Percentiles rank a stretch among this genome's conserved stretches.
Conservation (phyloP, 331 rosid genomes). For the Cucumis variabilis region DNA sequence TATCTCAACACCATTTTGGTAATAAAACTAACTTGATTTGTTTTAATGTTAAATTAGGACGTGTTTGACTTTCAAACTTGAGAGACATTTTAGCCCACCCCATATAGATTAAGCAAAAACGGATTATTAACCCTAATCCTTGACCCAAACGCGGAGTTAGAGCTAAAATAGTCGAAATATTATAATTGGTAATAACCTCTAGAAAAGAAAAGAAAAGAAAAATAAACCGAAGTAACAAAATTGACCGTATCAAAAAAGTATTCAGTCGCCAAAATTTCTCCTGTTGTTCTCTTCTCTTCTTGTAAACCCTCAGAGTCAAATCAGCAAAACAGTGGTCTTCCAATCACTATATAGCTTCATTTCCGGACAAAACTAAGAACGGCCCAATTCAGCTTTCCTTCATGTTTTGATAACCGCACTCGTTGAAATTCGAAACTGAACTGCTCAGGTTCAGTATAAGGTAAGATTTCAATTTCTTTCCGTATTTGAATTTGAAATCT, state of each 20-base stretch:
- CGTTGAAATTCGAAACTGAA: neutral
- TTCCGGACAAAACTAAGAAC: neutral
- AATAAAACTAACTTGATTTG: no score
- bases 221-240: neutral
- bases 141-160: no score
- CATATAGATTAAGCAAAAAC: no score
- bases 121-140: no score
- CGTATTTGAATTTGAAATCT: neutral
- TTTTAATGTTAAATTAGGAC: no score
- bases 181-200: no score
- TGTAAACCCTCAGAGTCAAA: neutral
- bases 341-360: neutral
- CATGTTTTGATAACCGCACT: neutral
- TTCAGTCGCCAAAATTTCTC: neutral
- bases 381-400: neutral
- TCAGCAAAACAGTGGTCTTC: neutral
- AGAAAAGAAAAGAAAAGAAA: no score
- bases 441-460: neutral
- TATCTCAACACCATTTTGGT: no score
- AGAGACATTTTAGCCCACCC: no score
- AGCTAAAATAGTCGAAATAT: no score
- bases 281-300: neutral
- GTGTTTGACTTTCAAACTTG: no score
- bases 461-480: neutral
- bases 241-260: neutral